A percentile compares a stretch with the other conserved stretches of the same genome.
phyloP scores from a whole-genome alignment of 163 green algal species.

The Prototheca wickerhamii region DNA sequence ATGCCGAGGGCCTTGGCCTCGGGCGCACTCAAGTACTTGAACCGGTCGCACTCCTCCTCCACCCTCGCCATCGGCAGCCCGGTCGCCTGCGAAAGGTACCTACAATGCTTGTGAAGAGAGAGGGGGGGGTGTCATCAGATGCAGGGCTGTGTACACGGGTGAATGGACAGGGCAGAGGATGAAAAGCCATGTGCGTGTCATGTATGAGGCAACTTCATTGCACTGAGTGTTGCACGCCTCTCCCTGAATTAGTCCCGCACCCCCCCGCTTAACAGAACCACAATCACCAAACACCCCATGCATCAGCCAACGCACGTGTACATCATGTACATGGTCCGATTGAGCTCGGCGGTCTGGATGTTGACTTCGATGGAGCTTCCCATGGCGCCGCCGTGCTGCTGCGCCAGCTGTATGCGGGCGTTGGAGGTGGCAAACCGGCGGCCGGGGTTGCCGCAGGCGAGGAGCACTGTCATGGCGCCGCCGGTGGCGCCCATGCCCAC shows the following conservation, averaged over 20 bases:
- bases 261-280: background rate
- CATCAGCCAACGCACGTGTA: conserved; percentile 5
- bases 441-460: conserved; percentile 67
- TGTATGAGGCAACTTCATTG: conserved; percentile 31
- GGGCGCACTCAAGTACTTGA: conserved; percentile 46
- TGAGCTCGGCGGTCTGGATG: conserved; percentile 51
- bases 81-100: conserved; percentile 41
- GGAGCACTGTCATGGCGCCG: conserved; percentile 44
- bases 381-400: conserved; percentile 70
- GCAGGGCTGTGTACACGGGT: background rate
- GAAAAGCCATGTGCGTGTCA: background rate
- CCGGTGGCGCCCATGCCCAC: conserved; percentile 60
- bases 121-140: no score
- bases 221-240: conserved; percentile 90
- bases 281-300: no score
- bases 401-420: conserved; percentile 84
- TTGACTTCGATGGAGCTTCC: conserved; percentile 47
- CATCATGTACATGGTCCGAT: conserved; percentile 49
- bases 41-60: conserved; percentile 50
- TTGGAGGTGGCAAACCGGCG: conserved; percentile 79
- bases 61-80: conserved; percentile 37
- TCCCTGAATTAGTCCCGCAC: conserved; percentile 14
- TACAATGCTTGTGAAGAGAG: no score
- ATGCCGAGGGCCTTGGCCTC: conserved; percentile 47
- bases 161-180: background rate